Evolutionary conservation across 1,284 basidiomycete species (phyloP).

Genomic region (Phylloporus sp.): DNA sequence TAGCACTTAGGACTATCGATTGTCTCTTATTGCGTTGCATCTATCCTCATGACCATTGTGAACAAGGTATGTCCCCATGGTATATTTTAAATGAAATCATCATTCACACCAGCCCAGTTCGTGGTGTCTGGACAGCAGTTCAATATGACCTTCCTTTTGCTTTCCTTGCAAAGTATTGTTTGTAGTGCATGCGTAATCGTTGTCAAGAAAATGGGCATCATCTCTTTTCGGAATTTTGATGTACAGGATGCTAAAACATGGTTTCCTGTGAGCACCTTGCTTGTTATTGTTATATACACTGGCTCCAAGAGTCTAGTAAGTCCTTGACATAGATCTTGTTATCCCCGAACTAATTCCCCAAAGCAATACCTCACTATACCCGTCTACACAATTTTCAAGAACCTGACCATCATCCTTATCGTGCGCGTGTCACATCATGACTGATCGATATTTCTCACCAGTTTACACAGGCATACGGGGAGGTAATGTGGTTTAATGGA

Average conservation of each 20-base stretch:
- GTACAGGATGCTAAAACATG: slow-evolving; percentile 87
- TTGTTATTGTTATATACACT: slow-evolving; percentile 97
- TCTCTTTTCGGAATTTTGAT: slow-evolving; percentile 90
- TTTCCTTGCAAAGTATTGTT: slow-evolving; percentile 91
- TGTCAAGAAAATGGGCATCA: slow-evolving; percentile 84
- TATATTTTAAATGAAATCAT: slow-evolving; percentile 7
- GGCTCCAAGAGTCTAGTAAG: slow-evolving; percentile 95
- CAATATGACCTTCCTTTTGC: slow-evolving; percentile 95
- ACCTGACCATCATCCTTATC: slow-evolving; percentile 97
- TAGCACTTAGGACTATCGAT: slow-evolving; percentile 73
- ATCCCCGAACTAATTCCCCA: slow-evolving; percentile 5
- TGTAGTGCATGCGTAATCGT: slow-evolving; percentile 80
- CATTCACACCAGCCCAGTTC: slow-evolving; percentile 60
- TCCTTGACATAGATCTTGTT: slow-evolving; percentile 20
- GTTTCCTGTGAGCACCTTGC: slow-evolving; percentile 93
- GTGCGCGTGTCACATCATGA: slow-evolving; percentile 53
- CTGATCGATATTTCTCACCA: slow-evolving; percentile 11
- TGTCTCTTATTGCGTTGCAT: slow-evolving; percentile 90
- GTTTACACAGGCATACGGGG: slow-evolving; percentile 84
- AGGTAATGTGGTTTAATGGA: slow-evolving; percentile 97
- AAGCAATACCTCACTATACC: slow-evolving; percentile 95
- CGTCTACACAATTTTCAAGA: slow-evolving; percentile 99
- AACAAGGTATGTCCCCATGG: slow-evolving; percentile 81
- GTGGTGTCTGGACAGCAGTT: slow-evolving; percentile 94
- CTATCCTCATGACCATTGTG: slow-evolving; percentile 97